Evolutionary conservation across 2,329 filamentous ascomycete genomes (phyloP).

Genomic region (Gliomastix tumulicola): DNA sequence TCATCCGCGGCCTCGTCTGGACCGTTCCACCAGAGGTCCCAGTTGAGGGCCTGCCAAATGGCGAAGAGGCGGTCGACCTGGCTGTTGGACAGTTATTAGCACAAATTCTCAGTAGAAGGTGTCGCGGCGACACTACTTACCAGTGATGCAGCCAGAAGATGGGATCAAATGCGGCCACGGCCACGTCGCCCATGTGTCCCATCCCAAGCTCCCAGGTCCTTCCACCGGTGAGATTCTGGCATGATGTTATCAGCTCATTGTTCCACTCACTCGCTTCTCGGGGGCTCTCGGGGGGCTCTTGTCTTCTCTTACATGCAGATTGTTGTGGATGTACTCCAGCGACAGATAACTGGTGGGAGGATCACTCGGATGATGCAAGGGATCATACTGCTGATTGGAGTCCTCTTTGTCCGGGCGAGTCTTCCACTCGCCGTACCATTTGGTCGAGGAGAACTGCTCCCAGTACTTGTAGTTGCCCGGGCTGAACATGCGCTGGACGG

Average conservation of each 20-base stretch:
- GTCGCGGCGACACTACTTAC: slow-evolving; percentile 7
- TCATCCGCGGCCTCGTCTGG: background rate
- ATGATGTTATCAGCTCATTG: too few species aligned
- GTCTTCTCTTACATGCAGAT: slow-evolving; percentile 19
- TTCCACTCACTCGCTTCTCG: too few species aligned
- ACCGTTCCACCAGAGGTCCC: slow-evolving; percentile 6
- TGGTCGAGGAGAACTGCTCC: slow-evolving; percentile 5
- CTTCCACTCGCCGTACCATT: too few species aligned
- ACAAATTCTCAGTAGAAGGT: too few species aligned
- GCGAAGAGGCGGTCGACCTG: background rate
- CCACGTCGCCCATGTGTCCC: slow-evolving; percentile 48
- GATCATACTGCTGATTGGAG: background rate
- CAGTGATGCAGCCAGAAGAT: slow-evolving; percentile 57
- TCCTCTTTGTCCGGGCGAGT: background rate
- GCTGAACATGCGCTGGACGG: slow-evolving; percentile 14
- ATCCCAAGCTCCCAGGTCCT: slow-evolving; percentile 15
- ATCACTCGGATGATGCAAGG: slow-evolving; percentile 1
- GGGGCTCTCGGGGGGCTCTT: too few species aligned
- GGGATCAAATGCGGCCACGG: slow-evolving; percentile 56
- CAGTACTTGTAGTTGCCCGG: slow-evolving; percentile 15
- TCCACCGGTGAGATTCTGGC: slow-evolving; percentile 3
- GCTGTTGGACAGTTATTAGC: background rate
- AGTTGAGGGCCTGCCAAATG: slow-evolving; percentile 2
- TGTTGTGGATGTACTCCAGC: slow-evolving; percentile 31
- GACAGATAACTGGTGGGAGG: slow-evolving; percentile 8